Conservation (phyloP, 2,329 filamentous ascomycete species). For the Phoma herbarum region DNA sequence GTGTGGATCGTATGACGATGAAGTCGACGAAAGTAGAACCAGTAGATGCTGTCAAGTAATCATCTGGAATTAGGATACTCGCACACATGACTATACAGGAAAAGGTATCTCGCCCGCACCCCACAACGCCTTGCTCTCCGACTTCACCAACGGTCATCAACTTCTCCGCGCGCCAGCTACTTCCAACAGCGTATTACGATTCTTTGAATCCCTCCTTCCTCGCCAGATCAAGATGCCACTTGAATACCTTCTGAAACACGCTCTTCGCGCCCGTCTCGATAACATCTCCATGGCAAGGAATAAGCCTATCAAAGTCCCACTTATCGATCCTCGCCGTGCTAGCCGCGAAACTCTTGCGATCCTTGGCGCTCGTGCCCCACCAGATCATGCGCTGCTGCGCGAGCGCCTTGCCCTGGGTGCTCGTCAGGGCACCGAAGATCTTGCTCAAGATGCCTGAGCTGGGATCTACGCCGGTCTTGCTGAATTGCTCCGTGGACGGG, state of each 20-base stretch:
- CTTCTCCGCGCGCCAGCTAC: no score
- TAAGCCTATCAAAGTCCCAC: constrained; percentile 87
- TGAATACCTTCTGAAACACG: constrained; percentile 79
- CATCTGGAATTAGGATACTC: not conserved
- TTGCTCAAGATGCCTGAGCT: constrained; percentile 67
- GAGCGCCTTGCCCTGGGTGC: constrained; percentile 64
- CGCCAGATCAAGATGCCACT: constrained; percentile 74
- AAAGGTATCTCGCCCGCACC: constrained; percentile 3
- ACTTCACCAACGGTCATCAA: no score
- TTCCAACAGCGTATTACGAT: not conserved
- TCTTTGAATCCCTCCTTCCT: constrained; percentile 31
- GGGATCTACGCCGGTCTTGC: constrained; percentile 62
- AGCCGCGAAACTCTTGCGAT: constrained; percentile 74
- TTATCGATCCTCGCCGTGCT: constrained; percentile 73
- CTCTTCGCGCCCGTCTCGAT: constrained; percentile 79
- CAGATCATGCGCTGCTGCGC: constrained; percentile 84
- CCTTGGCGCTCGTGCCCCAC: constrained; percentile 71
- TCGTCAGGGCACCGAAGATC: constrained; percentile 66
- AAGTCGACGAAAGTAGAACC: not conserved
- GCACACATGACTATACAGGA: not conserved
- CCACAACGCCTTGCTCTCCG: constrained; percentile 1
- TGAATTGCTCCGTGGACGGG: constrained; percentile 83
- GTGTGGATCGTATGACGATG: not conserved
- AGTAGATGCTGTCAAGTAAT: no score
- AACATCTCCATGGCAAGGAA: constrained; percentile 94